Evolutionary conservation across 176 grass and related monocot species (phyloP).

Genomic region (Leersia perrieri): DNA sequence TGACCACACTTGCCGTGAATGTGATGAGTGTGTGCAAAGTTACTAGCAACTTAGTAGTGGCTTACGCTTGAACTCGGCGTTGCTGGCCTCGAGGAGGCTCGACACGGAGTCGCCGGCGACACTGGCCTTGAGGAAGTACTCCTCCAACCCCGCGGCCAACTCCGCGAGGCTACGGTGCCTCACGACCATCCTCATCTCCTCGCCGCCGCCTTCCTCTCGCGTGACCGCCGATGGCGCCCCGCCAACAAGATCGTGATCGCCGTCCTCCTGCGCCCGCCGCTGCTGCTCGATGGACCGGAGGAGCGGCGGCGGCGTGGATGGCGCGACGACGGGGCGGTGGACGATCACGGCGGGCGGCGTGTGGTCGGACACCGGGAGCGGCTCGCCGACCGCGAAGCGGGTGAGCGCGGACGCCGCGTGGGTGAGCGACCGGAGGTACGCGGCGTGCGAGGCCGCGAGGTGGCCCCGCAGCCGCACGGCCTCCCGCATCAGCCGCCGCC

Average conservation of each 20-base stretch:
- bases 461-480: constrained; percentile 46
- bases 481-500: constrained; percentile 53
- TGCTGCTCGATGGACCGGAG: constrained; percentile 29
- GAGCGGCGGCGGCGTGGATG: constrained; percentile 35
- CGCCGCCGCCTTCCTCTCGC: background rate
- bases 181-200: constrained; percentile 53
- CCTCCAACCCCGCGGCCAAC: constrained; percentile 66
- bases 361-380: constrained; percentile 67
- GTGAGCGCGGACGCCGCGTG: constrained; percentile 58
- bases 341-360: constrained; percentile 55
- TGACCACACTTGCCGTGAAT: background rate
- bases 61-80: constrained; percentile 31
- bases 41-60: too few relatives aligned
- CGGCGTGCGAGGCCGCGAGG: constrained; percentile 70
- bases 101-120: constrained; percentile 53
- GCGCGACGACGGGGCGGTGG: constrained; percentile 30
- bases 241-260: background rate
- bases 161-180: constrained; percentile 71
- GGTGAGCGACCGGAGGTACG: constrained; percentile 65
- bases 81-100: constrained; percentile 50
- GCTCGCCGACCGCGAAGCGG: constrained; percentile 75
- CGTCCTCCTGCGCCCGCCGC: background rate
- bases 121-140: constrained; percentile 61
- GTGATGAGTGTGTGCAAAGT: background rate
- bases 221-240: background rate